phyloP scores from a whole-genome alignment of 2,329 filamentous ascomycete species.

The Daldinia sp. region DNA sequence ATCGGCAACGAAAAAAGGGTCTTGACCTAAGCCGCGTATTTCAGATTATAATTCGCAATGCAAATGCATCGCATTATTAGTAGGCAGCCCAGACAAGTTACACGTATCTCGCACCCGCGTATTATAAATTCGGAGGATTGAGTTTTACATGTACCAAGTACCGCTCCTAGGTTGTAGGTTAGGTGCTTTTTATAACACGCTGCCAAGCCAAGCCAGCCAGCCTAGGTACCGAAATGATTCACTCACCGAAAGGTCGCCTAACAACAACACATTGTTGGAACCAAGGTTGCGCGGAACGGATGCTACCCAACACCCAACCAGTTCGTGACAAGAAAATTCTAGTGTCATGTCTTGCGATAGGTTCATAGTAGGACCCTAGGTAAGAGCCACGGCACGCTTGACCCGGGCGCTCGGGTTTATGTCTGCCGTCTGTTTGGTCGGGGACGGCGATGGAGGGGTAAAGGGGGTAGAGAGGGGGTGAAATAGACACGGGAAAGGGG shows the following conservation, averaged over 20 bases:
- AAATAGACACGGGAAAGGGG: neutral
- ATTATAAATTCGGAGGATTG: neutral
- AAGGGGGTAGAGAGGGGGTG: neutral
- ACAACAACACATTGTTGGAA: neutral
- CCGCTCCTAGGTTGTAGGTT: neutral
- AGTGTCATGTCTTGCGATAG: neutral
- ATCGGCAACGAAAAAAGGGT: neutral
- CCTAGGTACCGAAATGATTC: slow-evolving; percentile 4
- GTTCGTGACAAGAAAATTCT: neutral
- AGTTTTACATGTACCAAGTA: neutral
- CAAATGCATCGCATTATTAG: neutral
- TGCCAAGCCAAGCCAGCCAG: neutral
- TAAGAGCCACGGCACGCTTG: neutral
- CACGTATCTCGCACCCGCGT: neutral
- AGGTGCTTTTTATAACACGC: neutral
- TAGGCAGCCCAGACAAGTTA: too few relatives aligned
- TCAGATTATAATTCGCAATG: neutral
- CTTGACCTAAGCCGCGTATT: neutral
- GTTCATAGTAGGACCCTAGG: too few relatives aligned
- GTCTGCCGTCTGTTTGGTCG: slow-evolving; percentile 8
- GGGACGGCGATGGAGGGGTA: neutral
- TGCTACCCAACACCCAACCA: neutral
- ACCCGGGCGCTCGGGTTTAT: neutral
- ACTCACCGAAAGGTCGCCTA: neutral
- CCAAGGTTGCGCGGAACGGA: neutral